These are phyloP conservation scores for Penicillium sp. DNA, from an alignment of 2,329 filamentous ascomycete genomes.

Conservation along the genomic window DNA sequence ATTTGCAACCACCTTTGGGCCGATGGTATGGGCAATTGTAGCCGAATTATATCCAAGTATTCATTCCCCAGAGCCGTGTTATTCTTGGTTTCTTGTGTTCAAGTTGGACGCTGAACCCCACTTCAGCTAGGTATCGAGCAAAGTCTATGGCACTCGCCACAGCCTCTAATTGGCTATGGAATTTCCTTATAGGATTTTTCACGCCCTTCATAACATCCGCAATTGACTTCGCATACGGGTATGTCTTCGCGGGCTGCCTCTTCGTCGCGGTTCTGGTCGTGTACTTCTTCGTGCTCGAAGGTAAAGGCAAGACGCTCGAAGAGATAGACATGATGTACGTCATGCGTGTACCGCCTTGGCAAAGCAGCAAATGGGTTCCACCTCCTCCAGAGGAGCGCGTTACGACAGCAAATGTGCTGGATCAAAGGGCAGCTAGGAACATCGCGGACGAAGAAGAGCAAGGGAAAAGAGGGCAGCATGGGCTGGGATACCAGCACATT, in stretches of 20 bases:
- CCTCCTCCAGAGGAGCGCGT: slow-evolving; percentile 31
- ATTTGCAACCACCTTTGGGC: slow-evolving; percentile 72
- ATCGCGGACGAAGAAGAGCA: slow-evolving; percentile 24
- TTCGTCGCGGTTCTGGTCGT: slow-evolving; percentile 65
- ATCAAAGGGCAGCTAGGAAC: slow-evolving; percentile 26
- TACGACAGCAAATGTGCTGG: slow-evolving; percentile 25
- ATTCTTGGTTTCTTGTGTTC: too few relatives aligned
- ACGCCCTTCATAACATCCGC: slow-evolving; percentile 74
- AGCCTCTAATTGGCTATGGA: slow-evolving; percentile 75
- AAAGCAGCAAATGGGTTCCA: slow-evolving; percentile 56
- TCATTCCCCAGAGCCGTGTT: too few relatives aligned
- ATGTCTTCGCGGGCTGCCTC: slow-evolving; percentile 76
- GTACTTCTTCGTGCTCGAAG: slow-evolving; percentile 76
- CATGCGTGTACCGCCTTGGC: slow-evolving; percentile 62
- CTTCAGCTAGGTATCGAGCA: slow-evolving; percentile 56
- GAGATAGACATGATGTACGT: slow-evolving; percentile 79
- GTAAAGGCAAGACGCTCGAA: slow-evolving; percentile 70
- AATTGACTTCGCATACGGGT: slow-evolving; percentile 75
- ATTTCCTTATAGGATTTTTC: slow-evolving; percentile 75
- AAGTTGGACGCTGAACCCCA: too few relatives aligned
- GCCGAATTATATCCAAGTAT: slow-evolving; percentile 44
- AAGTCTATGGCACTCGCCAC: slow-evolving; percentile 78
- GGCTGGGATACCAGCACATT: slow-evolving; percentile 27
- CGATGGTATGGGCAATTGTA: slow-evolving; percentile 56
- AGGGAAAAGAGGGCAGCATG: slow-evolving; percentile 18